Conservation (phyloP, 1,139 yeast species). For the Yamadazyma oceani region DNA sequence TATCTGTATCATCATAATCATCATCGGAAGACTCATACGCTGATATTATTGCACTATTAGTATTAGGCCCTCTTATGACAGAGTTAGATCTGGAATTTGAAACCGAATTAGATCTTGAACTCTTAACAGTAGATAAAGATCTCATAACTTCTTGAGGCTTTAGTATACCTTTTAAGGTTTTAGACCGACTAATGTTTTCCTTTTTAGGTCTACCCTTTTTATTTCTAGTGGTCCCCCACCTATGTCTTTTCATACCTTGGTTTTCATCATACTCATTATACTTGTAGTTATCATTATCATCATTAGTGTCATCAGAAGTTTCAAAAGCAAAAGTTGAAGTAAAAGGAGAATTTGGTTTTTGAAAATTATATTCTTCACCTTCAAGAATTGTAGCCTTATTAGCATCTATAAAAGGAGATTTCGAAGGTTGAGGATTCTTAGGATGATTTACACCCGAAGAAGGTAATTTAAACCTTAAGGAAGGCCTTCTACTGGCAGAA, state of each 20-base stretch:
- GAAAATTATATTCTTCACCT: conserved; percentile 19
- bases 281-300: conserved; percentile 14
- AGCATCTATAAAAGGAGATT: conserved; percentile 28
- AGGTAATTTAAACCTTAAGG: conserved; percentile 28
- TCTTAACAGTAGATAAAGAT: conserved; percentile 6
- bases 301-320: conserved; percentile 11
- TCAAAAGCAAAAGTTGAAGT: conserved; percentile 10
- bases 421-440: background rate
- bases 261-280: conserved; percentile 12
- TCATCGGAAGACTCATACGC: conserved; percentile 31
- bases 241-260: conserved; percentile 59
- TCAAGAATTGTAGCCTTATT: conserved; percentile 20
- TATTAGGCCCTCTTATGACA: conserved; percentile 16
- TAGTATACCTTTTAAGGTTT: conserved; percentile 41
- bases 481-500: conserved; percentile 18
- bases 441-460: conserved; percentile 14
- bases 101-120: conserved; percentile 8
- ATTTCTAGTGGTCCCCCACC: conserved; percentile 91
- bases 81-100: conserved; percentile 11
- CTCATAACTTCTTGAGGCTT: conserved; percentile 15
- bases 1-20: conserved; percentile 11
- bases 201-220: conserved; percentile 65
- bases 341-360: conserved; percentile 21
- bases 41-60: conserved; percentile 20
- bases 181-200: conserved; percentile 46